A percentile compares a stretch with the other conserved stretches of the same genome.
These are phyloP conservation scores for Aspergillus coremiiformis DNA, from an alignment of 495 filamentous ascomycete species.

Conservation along the genomic window DNA sequence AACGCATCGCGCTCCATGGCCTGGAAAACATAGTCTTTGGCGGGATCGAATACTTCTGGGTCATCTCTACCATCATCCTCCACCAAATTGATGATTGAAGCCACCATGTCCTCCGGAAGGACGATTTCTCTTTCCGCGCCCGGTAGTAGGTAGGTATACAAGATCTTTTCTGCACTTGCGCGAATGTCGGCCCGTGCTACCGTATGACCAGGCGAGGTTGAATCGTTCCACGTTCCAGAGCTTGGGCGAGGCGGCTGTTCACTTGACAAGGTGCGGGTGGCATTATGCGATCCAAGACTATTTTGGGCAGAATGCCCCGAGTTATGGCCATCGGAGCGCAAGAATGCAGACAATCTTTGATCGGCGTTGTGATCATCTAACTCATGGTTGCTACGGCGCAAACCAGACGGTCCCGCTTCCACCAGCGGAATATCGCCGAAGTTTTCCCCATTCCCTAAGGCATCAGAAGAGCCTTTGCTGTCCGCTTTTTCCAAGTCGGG, in stretches of 20 bases:
- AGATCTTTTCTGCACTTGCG: constrained; percentile 91
- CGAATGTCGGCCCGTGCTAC: constrained; percentile 81
- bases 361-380: constrained; percentile 60
- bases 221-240: constrained; percentile 48
- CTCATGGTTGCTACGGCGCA: constrained; percentile 30
- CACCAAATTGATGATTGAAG: constrained; percentile 71
- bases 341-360: constrained; percentile 79
- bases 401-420: constrained; percentile 39
- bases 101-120: constrained; percentile 76
- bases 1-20: constrained; percentile 99
- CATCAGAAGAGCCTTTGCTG: constrained; percentile 75
- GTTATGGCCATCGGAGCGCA: constrained; percentile 61
- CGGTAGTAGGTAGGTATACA: constrained; percentile 89
- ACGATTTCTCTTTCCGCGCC: constrained; percentile 93
- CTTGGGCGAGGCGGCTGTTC: constrained; percentile 61
- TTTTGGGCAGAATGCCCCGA: constrained; percentile 60
- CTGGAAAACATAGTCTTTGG: constrained; percentile 98
- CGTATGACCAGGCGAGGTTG: constrained; percentile 73
- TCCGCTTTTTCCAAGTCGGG: constrained; percentile 77
- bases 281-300: constrained; percentile 52
- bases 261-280: constrained; percentile 27
- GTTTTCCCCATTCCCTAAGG: constrained; percentile 66
- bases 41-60: constrained; percentile 91
- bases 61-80: constrained; percentile 89
- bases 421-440: constrained; percentile 49